phyloP scores from a whole-genome alignment of 2,329 filamentous ascomycete genomes.

The Alternaria rosae region DNA sequence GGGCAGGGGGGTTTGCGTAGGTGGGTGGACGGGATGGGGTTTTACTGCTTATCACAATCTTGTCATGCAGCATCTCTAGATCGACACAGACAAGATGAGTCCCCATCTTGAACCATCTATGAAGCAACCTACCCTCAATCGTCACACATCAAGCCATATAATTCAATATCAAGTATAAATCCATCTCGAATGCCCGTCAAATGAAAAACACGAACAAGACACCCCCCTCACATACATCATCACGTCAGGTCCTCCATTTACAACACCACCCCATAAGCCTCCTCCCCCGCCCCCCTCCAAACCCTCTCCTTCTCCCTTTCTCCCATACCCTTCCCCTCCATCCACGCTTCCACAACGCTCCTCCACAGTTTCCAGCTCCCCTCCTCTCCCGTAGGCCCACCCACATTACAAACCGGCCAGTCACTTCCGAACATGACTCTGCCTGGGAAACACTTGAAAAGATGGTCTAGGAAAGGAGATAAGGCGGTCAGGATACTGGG shows the following conservation, averaged over 20 bases:
- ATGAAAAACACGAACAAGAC: neutral
- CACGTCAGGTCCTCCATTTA: too few relatives aligned
- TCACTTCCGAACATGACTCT: constrained; percentile 91
- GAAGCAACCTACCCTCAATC: too few relatives aligned
- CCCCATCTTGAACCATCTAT: neutral
- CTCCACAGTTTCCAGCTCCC: constrained; percentile 79
- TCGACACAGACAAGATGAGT: neutral
- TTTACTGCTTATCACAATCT: neutral
- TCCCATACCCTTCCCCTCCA: constrained; percentile 60
- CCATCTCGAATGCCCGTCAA: neutral
- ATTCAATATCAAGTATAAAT: neutral
- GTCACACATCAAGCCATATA: neutral
- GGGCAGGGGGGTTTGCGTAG: neutral
- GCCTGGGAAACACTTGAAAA: constrained; percentile 73
- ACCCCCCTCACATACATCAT: too few relatives aligned
- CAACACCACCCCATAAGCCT: constrained; percentile 74
- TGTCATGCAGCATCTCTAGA: neutral
- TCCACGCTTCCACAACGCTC: constrained; percentile 71
- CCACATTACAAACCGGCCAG: constrained; percentile 89
- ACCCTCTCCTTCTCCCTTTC: constrained; percentile 70
- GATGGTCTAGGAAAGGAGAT: constrained; percentile 24
- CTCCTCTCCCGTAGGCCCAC: constrained; percentile 61
- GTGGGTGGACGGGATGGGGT: neutral
- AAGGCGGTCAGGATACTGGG: constrained; percentile 29
- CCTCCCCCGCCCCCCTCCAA: constrained; percentile 75